Evolutionary conservation across 768 basidiomycete species (phyloP).

Genomic region (Boletus vermiculosoides): DNA sequence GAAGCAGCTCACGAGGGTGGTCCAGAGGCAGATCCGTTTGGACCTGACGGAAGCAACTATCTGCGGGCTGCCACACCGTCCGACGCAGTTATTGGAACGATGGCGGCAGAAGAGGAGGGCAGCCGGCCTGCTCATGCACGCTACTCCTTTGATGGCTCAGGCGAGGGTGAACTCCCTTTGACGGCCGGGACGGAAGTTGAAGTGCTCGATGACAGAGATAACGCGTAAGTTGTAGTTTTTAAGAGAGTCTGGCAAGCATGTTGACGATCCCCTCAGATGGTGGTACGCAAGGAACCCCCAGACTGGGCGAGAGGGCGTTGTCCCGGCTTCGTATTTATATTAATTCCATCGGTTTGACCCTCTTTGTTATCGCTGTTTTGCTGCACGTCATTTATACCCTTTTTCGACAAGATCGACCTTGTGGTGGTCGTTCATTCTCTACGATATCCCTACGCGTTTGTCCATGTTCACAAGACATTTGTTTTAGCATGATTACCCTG

Average conservation of each 20-base stretch:
- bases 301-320: constrained; percentile 83
- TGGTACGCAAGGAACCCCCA: constrained; percentile 87
- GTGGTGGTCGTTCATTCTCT: constrained; percentile 33
- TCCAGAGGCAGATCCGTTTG: constrained; percentile 52
- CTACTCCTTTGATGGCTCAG: constrained; percentile 77
- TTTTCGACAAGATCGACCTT: constrained; percentile 39
- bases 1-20: constrained; percentile 40
- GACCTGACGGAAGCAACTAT: constrained; percentile 74
- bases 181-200: constrained; percentile 69
- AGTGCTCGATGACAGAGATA: constrained; percentile 77
- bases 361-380: constrained; percentile 32
- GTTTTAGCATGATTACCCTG: constrained; percentile 8
- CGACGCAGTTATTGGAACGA: constrained; percentile 61
- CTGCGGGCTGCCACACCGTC: constrained; percentile 79
- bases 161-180: constrained; percentile 75
- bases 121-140: constrained; percentile 77
- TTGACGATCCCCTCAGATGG: constrained; percentile 57
- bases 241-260: neutral
- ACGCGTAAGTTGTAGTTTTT: constrained; percentile 52
- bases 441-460: constrained; percentile 28
- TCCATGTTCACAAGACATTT: constrained; percentile 10
- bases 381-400: constrained; percentile 35
- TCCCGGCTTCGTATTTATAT: constrained; percentile 90
- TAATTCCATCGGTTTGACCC: constrained; percentile 40
- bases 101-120: constrained; percentile 58